Percentiles rank a stretch among this genome's conserved stretches.
Evolutionary conservation across 2,329 filamentous ascomycete species (phyloP).

Genomic region (Emericellopsis cladophorae): DNA sequence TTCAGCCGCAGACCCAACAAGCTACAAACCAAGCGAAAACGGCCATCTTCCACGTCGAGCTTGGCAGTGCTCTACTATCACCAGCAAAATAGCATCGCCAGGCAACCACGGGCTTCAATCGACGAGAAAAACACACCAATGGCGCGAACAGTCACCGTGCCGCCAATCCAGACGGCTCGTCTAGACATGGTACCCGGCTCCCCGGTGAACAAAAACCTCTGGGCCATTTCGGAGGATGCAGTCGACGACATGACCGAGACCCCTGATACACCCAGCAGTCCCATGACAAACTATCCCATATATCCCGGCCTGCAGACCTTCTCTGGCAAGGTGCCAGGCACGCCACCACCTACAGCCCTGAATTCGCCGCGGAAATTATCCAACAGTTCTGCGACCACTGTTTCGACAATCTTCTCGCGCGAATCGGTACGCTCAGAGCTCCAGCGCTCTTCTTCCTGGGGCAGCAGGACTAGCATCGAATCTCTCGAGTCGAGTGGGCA

Average conservation of each 20-base stretch:
- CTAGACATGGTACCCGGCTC: neutral
- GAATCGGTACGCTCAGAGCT: constrained; percentile 12
- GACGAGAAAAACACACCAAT: neutral
- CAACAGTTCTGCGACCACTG: constrained; percentile 10
- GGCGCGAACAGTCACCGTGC: constrained; percentile 4
- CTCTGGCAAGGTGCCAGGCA: neutral
- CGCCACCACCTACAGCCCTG: constrained; percentile 10
- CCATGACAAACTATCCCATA: neutral
- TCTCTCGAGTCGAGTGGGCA: constrained; percentile 18
- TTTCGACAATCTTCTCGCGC: constrained; percentile 13
- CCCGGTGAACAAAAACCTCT: neutral
- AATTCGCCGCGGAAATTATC: constrained; percentile 21
- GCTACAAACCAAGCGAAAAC: neutral
- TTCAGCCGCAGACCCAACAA: neutral
- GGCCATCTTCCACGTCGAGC: neutral
- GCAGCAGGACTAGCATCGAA: constrained; percentile 26
- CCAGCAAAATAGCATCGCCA: neutral
- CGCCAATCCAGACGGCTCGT: constrained; percentile 3
- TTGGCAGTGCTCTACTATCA: neutral
- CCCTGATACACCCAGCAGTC: neutral
- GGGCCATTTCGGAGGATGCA: constrained; percentile 2
- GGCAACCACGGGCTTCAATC: neutral
- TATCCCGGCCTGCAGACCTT: neutral
- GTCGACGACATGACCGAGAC: neutral
- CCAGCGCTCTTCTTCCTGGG: constrained; percentile 15